Evolutionary conservation across 305 asterid species (phyloP), one percentile per base, ranked within the genome.

Genomic region (Andrographis paniculata): DNA sequence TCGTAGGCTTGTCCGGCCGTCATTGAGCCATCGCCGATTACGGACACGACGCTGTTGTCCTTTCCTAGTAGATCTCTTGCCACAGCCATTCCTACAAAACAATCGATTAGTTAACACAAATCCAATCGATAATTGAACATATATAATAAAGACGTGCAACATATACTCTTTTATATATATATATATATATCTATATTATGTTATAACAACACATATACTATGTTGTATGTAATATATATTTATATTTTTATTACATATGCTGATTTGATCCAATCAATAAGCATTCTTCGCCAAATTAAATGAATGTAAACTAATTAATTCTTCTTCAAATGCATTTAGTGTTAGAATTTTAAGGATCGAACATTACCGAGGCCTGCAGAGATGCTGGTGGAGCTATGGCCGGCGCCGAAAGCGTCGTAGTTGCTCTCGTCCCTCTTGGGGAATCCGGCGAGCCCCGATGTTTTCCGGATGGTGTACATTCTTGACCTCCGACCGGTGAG

Each of bases 301-400:
- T n/a, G n/a, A n/a, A n/a, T n/a, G n/a, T n/a, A n/a, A n/a, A n/a
- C n/a, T n/a, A n/a, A n/a, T n/a, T n/a, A n/a, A n/a, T n/a, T n/a
- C n/a, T n/a, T n/a, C n/a, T n/a, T n/a, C n/a, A n/a, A n/a, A n/a
- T n/a, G n/a, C n/a, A n/a, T n/a, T n/a, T n/a, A n/a, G n/a, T n/a
- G n/a, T n/a, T n/a, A n/a, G n/a, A n/a, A n/a, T n/a, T n/a, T n/a
- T n/a, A n/a, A n/a, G n/a, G n/a, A n/a, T n/a, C n/a, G n/a, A n/a
- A n/a, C n/a, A n/a, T n/a, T 72, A 79, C 94, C 94, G 45, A 83
- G 73, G 44, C 94, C 94, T 54, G 92, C 87, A 58, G 92, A 83
- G 9, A 83, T 83, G 70, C 92, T 83, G 1, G 91, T 83, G 17
- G 87, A 83, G 64, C 94, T 79, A 48, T 83, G 94, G 31, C 94